These are phyloP conservation scores for Kwoniella pini DNA, from an alignment of 768 basidiomycete genomes.

Conservation along the genomic window DNA sequence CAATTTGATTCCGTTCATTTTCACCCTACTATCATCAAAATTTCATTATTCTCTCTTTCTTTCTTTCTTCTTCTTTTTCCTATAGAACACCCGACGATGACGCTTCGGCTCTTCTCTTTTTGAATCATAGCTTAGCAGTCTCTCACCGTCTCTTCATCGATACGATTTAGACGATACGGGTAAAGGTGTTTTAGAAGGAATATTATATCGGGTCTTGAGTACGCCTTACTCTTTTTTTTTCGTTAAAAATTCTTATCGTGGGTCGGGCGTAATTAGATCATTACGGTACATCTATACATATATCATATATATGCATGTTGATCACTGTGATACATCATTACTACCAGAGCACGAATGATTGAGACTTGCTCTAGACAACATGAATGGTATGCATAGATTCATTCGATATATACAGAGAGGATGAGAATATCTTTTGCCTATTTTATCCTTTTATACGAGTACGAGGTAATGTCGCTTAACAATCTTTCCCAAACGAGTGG, in stretches of 20 bases:
- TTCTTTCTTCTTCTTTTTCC: slow-evolving; percentile 7
- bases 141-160: slow-evolving; percentile 35
- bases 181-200: slow-evolving; percentile 14
- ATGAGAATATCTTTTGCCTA: too few species aligned
- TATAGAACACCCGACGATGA: slow-evolving; percentile 45
- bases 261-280: slow-evolving; percentile 51
- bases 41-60: not conserved
- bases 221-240: slow-evolving; percentile 43
- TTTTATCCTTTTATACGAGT: too few species aligned
- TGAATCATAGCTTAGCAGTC: slow-evolving; percentile 39
- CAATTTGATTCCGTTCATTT: too few species aligned
- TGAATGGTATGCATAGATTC: too few species aligned
- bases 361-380: too few species aligned
- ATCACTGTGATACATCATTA: too few species aligned
- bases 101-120: slow-evolving; percentile 26
- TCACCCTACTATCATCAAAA: not conserved
- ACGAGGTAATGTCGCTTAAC: too few species aligned
- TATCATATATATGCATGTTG: too few species aligned
- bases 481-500: too few species aligned
- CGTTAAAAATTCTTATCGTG: slow-evolving; percentile 23
- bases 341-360: too few species aligned
- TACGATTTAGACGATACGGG: slow-evolving; percentile 8
- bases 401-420: too few species aligned
- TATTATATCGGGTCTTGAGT: slow-evolving; percentile 44
- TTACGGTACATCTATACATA: slow-evolving; percentile 9